phyloP scores from a whole-genome alignment of 2,329 filamentous ascomycete species.

The Cryphonectria carpinicola region DNA sequence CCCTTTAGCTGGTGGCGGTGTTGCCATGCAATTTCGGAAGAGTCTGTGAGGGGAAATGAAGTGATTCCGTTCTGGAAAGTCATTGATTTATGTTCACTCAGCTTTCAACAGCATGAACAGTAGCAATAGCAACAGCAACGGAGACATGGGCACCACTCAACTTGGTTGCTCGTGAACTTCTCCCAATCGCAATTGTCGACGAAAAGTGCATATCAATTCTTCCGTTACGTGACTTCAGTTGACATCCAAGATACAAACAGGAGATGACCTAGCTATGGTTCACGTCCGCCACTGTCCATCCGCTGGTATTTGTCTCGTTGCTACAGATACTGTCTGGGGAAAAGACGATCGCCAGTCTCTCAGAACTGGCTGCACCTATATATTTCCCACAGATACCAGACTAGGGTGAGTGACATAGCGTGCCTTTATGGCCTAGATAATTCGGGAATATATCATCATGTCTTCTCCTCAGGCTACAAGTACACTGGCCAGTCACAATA shows the following conservation, averaged over 20 bases:
- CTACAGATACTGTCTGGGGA: too few relatives aligned
- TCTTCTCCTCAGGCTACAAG: background rate
- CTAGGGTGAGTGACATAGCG: background rate
- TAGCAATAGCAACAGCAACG: background rate
- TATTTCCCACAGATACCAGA: too few relatives aligned
- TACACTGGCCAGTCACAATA: background rate
- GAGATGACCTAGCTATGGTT: background rate
- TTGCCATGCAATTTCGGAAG: background rate
- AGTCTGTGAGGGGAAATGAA: background rate
- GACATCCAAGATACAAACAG: background rate
- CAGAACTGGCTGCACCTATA: too few relatives aligned
- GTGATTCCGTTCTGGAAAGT: background rate
- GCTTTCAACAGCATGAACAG: background rate
- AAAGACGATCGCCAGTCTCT: too few relatives aligned
- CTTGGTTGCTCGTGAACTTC: background rate
- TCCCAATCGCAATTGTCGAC: background rate
- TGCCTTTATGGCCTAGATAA: background rate
- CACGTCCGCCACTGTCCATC: background rate
- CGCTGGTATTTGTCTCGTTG: background rate
- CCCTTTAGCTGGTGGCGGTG: background rate
- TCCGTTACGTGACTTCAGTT: background rate
- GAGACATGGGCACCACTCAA: background rate
- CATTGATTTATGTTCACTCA: background rate
- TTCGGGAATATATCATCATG: background rate
- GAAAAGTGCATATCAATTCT: background rate